These are phyloP conservation scores for Letharia lupina DNA, from an alignment of 495 filamentous ascomycete genomes.

Conservation along the genomic window DNA sequence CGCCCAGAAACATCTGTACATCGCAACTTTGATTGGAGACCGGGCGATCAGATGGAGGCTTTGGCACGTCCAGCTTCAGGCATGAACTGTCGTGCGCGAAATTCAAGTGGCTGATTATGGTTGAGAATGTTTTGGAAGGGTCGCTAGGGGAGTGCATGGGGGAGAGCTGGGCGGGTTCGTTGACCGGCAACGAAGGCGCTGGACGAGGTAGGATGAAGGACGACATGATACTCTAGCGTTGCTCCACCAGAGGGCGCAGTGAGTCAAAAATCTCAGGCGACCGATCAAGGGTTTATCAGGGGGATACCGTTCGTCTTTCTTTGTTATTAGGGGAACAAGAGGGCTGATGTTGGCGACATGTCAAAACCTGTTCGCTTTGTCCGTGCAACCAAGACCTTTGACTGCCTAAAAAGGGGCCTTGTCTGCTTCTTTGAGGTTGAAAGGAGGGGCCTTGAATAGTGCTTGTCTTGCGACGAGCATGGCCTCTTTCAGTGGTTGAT, in stretches of 20 bases:
- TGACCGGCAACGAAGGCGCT: background rate
- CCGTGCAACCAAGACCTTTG: background rate
- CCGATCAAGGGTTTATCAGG: background rate
- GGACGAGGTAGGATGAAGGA: background rate
- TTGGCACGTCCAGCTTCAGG: background rate
- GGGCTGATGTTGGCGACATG: background rate
- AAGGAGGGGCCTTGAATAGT: background rate
- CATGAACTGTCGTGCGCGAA: background rate
- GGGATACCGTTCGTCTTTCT: background rate
- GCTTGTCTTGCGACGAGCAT: background rate
- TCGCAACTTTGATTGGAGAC: background rate
- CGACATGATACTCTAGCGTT: background rate
- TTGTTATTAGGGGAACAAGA: background rate
- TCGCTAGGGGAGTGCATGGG: background rate
- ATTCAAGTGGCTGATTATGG: background rate
- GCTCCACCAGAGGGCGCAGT: background rate
- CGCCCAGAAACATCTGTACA: background rate
- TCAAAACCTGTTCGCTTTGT: background rate
- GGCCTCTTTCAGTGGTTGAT: background rate
- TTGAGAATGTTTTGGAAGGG: slow-evolving; percentile 1
- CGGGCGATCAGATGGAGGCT: background rate
- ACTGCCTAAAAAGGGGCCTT: background rate
- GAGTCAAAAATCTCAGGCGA: background rate
- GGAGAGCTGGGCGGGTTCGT: background rate
- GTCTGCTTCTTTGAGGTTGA: background rate